Evolutionary conservation across 768 basidiomycete genomes (phyloP).

Genomic region (Serendipita indica): DNA sequence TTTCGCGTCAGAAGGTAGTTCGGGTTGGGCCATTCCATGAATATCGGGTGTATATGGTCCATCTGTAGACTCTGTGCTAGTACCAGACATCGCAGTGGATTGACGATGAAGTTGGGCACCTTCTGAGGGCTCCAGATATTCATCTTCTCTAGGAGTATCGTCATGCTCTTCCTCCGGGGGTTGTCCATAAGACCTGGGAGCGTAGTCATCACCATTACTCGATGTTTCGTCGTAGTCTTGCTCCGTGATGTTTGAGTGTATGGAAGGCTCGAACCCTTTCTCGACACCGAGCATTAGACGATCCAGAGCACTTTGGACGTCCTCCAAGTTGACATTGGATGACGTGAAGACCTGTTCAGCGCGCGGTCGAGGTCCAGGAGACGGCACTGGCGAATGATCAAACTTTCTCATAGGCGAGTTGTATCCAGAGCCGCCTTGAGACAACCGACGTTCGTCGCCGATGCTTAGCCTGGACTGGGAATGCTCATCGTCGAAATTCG

Average conservation of each 20-base stretch:
- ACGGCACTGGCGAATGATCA: constrained; percentile 2
- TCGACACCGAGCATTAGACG: constrained; percentile 33
- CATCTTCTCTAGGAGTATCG: background rate
- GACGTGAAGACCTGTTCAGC: background rate
- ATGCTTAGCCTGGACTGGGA: background rate
- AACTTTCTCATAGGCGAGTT: background rate
- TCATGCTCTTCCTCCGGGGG: background rate
- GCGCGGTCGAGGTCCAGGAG: constrained; percentile 4
- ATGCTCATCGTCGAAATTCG: background rate
- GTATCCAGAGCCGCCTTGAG: background rate
- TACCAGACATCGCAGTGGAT: constrained; percentile 1
- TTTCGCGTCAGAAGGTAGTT: background rate
- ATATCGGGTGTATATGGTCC: background rate
- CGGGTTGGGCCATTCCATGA: background rate
- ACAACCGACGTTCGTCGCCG: background rate
- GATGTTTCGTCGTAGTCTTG: background rate
- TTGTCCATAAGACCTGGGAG: background rate
- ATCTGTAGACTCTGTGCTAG: constrained; percentile 2
- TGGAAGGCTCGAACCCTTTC: background rate
- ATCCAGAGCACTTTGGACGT: constrained; percentile 61
- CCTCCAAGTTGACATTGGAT: constrained; percentile 21
- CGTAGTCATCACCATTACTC: background rate
- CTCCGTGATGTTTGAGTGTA: constrained; percentile 1
- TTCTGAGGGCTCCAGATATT: background rate
- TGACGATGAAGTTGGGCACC: background rate